A percentile compares a stretch with the other conserved stretches of the same genome.
phyloP scores from a whole-genome alignment of 192 early-diverging fungal genomes.

The Endogone sp. region DNA sequence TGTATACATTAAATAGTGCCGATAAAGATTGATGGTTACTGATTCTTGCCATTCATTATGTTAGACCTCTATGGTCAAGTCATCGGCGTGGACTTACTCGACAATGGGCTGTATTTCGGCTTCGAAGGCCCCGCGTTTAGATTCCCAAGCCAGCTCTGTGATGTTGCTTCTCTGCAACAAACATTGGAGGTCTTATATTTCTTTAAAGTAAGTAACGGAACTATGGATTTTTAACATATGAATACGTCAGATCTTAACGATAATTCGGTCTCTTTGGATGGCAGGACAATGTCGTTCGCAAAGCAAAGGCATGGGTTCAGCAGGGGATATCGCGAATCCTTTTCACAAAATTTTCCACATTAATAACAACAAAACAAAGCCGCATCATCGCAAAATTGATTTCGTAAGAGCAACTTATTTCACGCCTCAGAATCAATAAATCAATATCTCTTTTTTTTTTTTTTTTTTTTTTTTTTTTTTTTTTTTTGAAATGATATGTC shows the following conservation, averaged over 20 bases:
- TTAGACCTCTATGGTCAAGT: slow-evolving; percentile 6
- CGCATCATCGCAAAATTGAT: slow-evolving; percentile 15
- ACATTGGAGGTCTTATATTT: slow-evolving; percentile 15
- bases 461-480: no score
- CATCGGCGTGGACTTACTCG: slow-evolving; percentile 18
- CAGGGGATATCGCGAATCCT: slow-evolving; percentile 3
- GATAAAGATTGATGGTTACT: slow-evolving; percentile 2
- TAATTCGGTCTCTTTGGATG: slow-evolving; percentile 5
- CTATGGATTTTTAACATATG: slow-evolving; percentile 3
- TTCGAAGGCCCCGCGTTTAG: slow-evolving; percentile 20
- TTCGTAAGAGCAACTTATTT: neutral
- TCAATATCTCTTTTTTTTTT: no score
- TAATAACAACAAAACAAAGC: slow-evolving; percentile 10
- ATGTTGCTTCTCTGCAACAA: slow-evolving; percentile 15
- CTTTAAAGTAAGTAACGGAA: slow-evolving; percentile 19
- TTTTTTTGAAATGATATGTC: no score
- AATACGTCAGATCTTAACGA: slow-evolving; percentile 3
- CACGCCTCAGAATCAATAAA: no score
- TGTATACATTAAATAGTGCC: neutral
- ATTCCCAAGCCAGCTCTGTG: slow-evolving; percentile 11
- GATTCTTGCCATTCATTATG: slow-evolving; percentile 5
- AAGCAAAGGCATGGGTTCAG: slow-evolving; percentile 6
- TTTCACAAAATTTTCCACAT: slow-evolving; percentile 2
- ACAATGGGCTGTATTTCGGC: slow-evolving; percentile 14
- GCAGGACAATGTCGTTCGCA: slow-evolving; percentile 13